Conservation (phyloP, 164 flowering plant genomes). For the Vitis labrusca region DNA sequence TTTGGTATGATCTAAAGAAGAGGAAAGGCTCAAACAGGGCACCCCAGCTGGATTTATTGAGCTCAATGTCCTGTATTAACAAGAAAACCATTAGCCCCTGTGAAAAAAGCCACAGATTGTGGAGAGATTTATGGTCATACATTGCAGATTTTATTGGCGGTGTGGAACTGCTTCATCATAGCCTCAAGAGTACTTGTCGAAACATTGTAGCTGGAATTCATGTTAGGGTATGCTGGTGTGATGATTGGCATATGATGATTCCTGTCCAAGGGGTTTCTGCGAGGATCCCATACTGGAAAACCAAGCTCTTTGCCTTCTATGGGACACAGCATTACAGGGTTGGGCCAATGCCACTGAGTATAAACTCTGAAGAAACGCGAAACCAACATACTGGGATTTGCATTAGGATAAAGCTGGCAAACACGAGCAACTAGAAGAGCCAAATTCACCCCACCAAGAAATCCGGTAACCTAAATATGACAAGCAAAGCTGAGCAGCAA, state of each 20-base stretch:
- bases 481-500: not conserved
- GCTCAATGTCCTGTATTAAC: slow-evolving; percentile 72
- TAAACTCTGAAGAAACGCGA: slow-evolving; percentile 91
- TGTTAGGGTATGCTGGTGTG: slow-evolving; percentile 99
- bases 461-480: slow-evolving; percentile 79
- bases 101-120: not conserved
- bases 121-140: slow-evolving; percentile 32
- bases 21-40: slow-evolving; percentile 84
- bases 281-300: slow-evolving; percentile 91
- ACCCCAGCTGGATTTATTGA: slow-evolving; percentile 73
- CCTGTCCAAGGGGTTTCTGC: slow-evolving; percentile 79
- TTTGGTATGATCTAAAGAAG: slow-evolving; percentile 85
- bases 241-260: slow-evolving; percentile 96
- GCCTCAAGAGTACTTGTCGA: slow-evolving; percentile 87
- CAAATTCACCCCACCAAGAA: slow-evolving; percentile 99
- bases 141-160: slow-evolving; percentile 80
- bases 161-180: slow-evolving; percentile 88
- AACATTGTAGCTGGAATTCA: slow-evolving; percentile 99
- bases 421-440: slow-evolving; percentile 92
- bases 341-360: slow-evolving; percentile 99
- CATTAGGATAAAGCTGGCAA: slow-evolving; percentile 97
- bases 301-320: slow-evolving; percentile 92
- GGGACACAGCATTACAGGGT: slow-evolving; percentile 92
- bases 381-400: slow-evolving; percentile 89
- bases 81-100: too few species aligned